Conservation (phyloP, 352 stramenopile genomes). For the Phytophthora boehmeriae region DNA sequence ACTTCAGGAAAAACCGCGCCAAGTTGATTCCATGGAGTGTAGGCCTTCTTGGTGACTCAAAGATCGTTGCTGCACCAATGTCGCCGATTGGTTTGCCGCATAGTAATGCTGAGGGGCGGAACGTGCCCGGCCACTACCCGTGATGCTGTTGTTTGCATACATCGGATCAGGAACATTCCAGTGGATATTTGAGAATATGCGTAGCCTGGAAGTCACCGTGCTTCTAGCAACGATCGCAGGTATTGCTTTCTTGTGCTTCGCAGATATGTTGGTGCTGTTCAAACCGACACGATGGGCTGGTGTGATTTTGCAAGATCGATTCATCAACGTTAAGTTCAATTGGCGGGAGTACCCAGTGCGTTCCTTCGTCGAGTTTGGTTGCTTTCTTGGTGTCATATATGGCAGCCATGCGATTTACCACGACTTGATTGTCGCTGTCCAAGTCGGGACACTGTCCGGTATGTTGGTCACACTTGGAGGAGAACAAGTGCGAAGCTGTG, state of each 20-base stretch:
- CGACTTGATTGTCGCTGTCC: constrained; percentile 79
- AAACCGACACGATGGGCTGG: constrained; percentile 71
- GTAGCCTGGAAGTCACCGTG: constrained; percentile 82
- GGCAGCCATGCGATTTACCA: constrained; percentile 86
- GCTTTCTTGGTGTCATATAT: constrained; percentile 89
- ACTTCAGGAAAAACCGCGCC: constrained; percentile 68
- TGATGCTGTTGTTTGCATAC: constrained; percentile 86
- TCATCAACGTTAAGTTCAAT: constrained; percentile 74
- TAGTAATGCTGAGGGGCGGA: constrained; percentile 13
- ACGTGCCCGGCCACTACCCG: constrained; percentile 40
- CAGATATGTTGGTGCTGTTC: constrained; percentile 66
- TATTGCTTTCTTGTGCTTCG: constrained; percentile 85
- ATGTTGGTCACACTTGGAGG: constrained; percentile 83
- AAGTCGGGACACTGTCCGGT: constrained; percentile 81
- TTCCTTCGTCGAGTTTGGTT: constrained; percentile 85
- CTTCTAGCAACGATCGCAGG: constrained; percentile 77
- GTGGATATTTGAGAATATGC: constrained; percentile 90
- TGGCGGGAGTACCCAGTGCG: constrained; percentile 80
- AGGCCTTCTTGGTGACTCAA: constrained; percentile 23
- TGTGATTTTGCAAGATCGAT: constrained; percentile 85
- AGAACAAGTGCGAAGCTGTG: constrained; percentile 71
- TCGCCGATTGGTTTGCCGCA: constrained; percentile 25
- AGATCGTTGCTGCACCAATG: constrained; percentile 23
- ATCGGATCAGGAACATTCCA: constrained; percentile 87
- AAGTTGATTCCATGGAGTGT: constrained; percentile 59